A percentile compares a stretch with the other conserved stretches of the same genome.
Conservation (phyloP, 805 yeast genomes). For the Teunomyces pallodes region DNA sequence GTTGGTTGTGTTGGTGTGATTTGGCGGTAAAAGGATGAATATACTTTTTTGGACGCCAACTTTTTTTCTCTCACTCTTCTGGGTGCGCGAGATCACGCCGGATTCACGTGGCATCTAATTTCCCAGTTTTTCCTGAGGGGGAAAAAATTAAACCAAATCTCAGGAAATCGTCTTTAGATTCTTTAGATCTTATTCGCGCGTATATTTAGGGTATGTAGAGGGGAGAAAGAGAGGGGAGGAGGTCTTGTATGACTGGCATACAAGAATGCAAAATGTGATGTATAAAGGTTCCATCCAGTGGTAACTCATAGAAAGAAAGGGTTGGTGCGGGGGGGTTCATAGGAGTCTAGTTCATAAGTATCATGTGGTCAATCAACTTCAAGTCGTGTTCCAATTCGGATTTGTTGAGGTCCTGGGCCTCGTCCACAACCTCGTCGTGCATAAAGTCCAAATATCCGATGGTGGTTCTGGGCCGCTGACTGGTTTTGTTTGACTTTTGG, state of each 20-base stretch:
- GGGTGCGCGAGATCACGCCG: neutral
- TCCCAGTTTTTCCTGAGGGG: neutral
- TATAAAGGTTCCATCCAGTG: neutral
- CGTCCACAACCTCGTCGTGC: slow-evolving; percentile 3
- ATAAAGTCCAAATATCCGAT: slow-evolving; percentile 1
- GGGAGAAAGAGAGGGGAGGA: too few relatives aligned
- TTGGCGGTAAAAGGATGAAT: too few relatives aligned
- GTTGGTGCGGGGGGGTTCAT: neutral
- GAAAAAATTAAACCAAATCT: too few relatives aligned
- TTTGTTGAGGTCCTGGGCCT: neutral
- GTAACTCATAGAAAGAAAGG: neutral
- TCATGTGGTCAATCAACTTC: slow-evolving; percentile 10
- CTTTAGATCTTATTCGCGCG: neutral
- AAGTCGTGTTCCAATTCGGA: slow-evolving; percentile 11
- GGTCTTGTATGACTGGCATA: slow-evolving; percentile 3
- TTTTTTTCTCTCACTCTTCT: neutral
- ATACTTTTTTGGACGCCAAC: neutral
- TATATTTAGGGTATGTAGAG: neutral
- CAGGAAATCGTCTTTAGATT: neutral
- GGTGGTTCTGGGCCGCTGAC: neutral
- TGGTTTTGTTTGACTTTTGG: neutral
- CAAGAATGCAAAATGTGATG: neutral
- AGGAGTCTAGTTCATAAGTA: slow-evolving; percentile 2
- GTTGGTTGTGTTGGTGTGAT: neutral
- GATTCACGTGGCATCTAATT: neutral